Conservation (phyloP, 257 asterid species). For the Fraxinus cuspidata region DNA sequence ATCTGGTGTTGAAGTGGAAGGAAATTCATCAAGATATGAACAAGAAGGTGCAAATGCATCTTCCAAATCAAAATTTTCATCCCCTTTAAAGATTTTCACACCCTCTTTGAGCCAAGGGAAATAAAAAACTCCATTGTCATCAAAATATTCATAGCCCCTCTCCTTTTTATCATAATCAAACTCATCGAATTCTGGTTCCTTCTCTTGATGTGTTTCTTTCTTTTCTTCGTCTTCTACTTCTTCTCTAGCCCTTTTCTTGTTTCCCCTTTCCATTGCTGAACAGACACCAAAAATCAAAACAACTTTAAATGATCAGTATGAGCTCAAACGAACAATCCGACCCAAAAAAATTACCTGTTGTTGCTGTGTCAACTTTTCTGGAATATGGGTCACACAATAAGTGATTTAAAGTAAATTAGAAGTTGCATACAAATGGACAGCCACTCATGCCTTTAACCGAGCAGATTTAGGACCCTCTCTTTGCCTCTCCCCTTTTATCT, state of each 20-base stretch:
- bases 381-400: conserved; percentile 29
- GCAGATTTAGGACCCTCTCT: conserved; percentile 12
- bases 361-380: conserved; percentile 14
- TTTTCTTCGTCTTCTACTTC: conserved; percentile 13
- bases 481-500: conserved; percentile 27
- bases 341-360: background rate
- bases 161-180: background rate
- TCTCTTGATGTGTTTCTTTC: conserved; percentile 19
- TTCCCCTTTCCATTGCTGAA: conserved; percentile 27
- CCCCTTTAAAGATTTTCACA: conserved; percentile 24
- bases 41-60: conserved; percentile 23
- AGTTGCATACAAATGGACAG: conserved; percentile 17
- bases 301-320: no score
- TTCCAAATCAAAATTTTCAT: conserved; percentile 29
- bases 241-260: conserved; percentile 38
- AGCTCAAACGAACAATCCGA: no score
- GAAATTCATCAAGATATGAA: conserved; percentile 18
- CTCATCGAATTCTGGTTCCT: conserved; percentile 21
- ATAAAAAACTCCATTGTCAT: conserved; percentile 49
- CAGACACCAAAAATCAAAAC: background rate
- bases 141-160: conserved; percentile 22
- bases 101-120: conserved; percentile 60
- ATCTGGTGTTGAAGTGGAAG: conserved; percentile 23
- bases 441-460: conserved; percentile 31
- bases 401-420: conserved; percentile 22